Percentiles rank a stretch among this genome's conserved stretches.
Conservation (phyloP, 202 grass and related monocot genomes). For the Dendrocalamus latiflorus region DNA sequence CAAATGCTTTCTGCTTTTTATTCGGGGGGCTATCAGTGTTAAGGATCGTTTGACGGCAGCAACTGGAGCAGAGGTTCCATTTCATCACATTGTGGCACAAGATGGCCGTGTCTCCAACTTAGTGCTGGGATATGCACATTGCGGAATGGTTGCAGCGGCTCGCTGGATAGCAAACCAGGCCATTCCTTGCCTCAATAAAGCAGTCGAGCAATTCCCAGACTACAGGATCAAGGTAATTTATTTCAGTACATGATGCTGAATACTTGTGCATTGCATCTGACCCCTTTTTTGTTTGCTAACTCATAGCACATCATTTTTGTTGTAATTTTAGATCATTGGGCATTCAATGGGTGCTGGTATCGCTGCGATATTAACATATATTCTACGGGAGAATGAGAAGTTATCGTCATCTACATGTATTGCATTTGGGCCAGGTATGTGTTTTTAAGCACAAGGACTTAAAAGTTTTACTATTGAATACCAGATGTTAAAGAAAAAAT, state of each 20-base stretch:
- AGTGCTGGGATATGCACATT: conserved; percentile 80
- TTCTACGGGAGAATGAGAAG: conserved; percentile 76
- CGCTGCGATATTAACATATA: conserved; percentile 78
- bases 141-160: conserved; percentile 77
- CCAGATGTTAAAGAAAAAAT: neutral
- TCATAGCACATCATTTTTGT: conserved; percentile 19
- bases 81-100: conserved; percentile 60
- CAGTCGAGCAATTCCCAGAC: conserved; percentile 54
- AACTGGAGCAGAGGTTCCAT: conserved; percentile 72
- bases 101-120: conserved; percentile 52
- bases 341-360: conserved; percentile 93
- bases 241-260: neutral
- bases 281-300: conserved; percentile 6
- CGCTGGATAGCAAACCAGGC: conserved; percentile 79
- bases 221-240: conserved; percentile 63
- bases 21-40: conserved; percentile 82
- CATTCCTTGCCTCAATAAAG: conserved; percentile 55
- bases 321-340: conserved; percentile 72
- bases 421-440: conserved; percentile 87
- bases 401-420: conserved; percentile 75
- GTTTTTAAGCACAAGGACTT: neutral
- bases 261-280: neutral
- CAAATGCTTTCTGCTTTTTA: conserved; percentile 82
- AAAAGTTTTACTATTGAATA: neutral
- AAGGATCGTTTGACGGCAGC: conserved; percentile 83